Base-by-base conservation (phyloP, 306 rosid species). In the Sophora flavescens region DNA sequence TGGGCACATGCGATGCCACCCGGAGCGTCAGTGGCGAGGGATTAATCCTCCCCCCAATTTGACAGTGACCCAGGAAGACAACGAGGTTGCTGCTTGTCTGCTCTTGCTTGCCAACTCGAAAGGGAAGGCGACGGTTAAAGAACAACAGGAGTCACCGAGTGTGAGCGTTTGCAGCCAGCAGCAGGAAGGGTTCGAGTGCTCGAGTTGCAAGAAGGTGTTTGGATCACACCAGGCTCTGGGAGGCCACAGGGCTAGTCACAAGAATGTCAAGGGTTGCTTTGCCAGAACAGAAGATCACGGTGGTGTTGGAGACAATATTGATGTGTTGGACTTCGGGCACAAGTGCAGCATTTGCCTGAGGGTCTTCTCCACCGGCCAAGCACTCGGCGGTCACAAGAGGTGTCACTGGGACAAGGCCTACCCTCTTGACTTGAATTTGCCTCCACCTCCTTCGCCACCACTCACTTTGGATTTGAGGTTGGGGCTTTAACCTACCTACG, bases 1-100 rank as follows among this genome's bases (percentile, higher is more conserved):
- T 35, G 98, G 98, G 0, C 98, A 94, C 86, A 94, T 94, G 98
- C 83, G 97, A 6, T 94, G 96, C 56, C 98, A 90, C 78, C 98
- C 98, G 0, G 98, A 94, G 48, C 96, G 98, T 1, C 81, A 82
- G 15, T 93, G 98, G 98, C 86, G 97, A 0, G 98, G 98, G 0
- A 93, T 93, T 4, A 85, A 84, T 18, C 97, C 98, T 2, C 98
- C 97, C 0, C 64, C 79, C 0, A 78, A 72, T 39, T 11, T 81
- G 72, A 80, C 41, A 5, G 68, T 0, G 18, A 83, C 80, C 0
- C 77, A 65, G 1, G 91, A 87, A 6, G 98, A 93, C 7, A 88
- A 81, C 4, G 91, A 88, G 28, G 82, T 86, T 9, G 98, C 98
- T 0, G 76, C 87, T 1, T 88, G 85, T 51, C 68, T 93, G 13